Evolutionary conservation across 1,284 basidiomycete species (phyloP), one percentile per base, ranked within the genome.

Genomic region (Fomitiporia mediterranea): DNA sequence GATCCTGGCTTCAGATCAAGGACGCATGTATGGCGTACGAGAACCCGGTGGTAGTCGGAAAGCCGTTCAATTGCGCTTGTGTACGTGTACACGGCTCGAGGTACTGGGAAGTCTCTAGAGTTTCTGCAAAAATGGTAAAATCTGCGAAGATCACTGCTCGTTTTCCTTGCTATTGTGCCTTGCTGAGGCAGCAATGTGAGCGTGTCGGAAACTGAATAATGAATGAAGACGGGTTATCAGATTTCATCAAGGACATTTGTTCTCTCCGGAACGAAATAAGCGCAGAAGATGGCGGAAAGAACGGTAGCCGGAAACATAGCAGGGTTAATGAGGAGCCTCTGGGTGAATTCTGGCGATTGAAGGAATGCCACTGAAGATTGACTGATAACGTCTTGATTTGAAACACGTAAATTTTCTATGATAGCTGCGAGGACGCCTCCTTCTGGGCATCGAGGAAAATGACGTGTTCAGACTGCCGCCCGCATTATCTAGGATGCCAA

Each of bases 61-160:
- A 30, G 25, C 44, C 25, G 44, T 17, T 4, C n/a, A 28, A 25
- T 46, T 46, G 25, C 15, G 44, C 30, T 25, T 28, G 7, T n/a
- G 44, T 46, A 46, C 44, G 25, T 46, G 44, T 46, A 46, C 44
- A 30, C 25, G n/a, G n/a, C 44, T 46, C 44, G 44, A 46, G 44
- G 44, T 46, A 25, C 15, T 46, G 44, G 21, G 44, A 46, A 46
- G 44, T 13, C 21, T 15, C 21, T 43, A 23, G 42, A 17, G 21
- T 43, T 23, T 6, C 9, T 46, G 44, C n/a, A 28, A 23, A n/a
- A 15, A 6, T 25, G 25, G 44, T 15, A 46, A 46, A n/a, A 2
- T 17, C 17, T 46, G 44, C 44, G 21, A 46, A 28, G 17, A 19
- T 17, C 17, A 28, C 6, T 9, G 27, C 8, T 27, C 23, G 23